Evolutionary conservation across 2,329 filamentous ascomycete genomes (phyloP).

Genomic region (Sclerotinia trifoliorum): DNA sequence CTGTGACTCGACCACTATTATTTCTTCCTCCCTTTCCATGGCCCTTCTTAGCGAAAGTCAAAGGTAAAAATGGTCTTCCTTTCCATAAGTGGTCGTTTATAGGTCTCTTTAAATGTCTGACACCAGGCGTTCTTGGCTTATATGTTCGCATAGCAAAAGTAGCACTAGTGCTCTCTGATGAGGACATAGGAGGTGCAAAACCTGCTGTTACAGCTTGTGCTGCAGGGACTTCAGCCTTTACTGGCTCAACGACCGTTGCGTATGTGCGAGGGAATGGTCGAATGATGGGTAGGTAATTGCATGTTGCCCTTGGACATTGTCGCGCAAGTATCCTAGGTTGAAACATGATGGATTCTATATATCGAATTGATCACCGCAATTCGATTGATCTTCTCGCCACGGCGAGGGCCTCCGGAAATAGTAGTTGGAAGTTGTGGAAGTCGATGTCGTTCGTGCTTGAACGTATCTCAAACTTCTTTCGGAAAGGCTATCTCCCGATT

Average conservation of each 20-base stretch:
- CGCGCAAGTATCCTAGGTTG: conserved; percentile 62
- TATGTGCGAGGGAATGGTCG: conserved; percentile 50
- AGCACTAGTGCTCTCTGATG: conserved; percentile 43
- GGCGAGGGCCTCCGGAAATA: conserved; percentile 18
- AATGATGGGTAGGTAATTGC: conserved; percentile 47
- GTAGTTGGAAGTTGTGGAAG: conserved; percentile 12
- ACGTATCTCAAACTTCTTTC: conserved; percentile 20
- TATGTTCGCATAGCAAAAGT: conserved; percentile 68
- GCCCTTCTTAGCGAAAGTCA: conserved; percentile 91
- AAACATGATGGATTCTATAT: conserved; percentile 51
- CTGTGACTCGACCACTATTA: conserved; percentile 78
- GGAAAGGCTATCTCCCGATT: conserved; percentile 17
- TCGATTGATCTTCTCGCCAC: conserved; percentile 25
- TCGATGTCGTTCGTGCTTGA: conserved; percentile 20
- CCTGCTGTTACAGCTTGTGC: conserved; percentile 41
- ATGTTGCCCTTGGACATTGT: conserved; percentile 45
- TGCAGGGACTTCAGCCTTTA: conserved; percentile 42
- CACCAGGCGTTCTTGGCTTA: conserved; percentile 87
- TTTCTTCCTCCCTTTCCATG: conserved; percentile 93
- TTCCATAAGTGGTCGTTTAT: conserved; percentile 98
- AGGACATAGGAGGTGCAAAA: conserved; percentile 47
- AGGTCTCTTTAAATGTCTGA: conserved; percentile 85
- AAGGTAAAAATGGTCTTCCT: conserved; percentile 74
- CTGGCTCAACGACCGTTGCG: conserved; percentile 47
- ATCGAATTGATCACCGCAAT: conserved; percentile 17